These are phyloP conservation scores for Capsicum baccatum DNA, from an alignment of 257 asterid species.

Conservation along the genomic window DNA sequence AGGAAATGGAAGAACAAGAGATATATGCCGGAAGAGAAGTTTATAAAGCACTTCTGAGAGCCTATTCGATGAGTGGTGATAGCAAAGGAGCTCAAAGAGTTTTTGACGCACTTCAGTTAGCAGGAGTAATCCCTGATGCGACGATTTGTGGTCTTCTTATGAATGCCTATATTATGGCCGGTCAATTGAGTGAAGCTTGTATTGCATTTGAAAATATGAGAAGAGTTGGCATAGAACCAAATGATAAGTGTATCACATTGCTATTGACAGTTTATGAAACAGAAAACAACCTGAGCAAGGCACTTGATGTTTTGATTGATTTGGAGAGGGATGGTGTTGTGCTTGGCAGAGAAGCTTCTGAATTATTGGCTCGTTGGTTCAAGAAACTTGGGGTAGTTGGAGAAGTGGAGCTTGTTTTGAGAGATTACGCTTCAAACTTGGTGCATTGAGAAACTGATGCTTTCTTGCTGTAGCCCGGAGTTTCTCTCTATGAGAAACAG, in stretches of 20 bases:
- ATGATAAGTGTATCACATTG: conserved; percentile 79
- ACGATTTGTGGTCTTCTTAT: conserved; percentile 79
- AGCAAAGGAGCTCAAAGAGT: conserved; percentile 75
- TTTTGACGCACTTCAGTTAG: conserved; percentile 76
- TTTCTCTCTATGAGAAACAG: conserved; percentile 17
- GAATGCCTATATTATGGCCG: conserved; percentile 73
- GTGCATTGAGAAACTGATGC: conserved; percentile 27
- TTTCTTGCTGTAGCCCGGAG: background rate
- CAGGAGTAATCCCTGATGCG: conserved; percentile 73
- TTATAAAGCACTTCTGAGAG: conserved; percentile 81
- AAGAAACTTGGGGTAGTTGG: conserved; percentile 71
- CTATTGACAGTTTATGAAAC: conserved; percentile 63
- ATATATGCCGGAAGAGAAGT: conserved; percentile 81
- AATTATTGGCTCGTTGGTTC: conserved; percentile 69
- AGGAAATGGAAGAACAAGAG: conserved; percentile 75
- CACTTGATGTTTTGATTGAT: conserved; percentile 60
- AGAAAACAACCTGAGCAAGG: conserved; percentile 67
- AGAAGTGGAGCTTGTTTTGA: conserved; percentile 71
- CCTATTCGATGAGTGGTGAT: conserved; percentile 80
- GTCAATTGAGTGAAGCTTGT: conserved; percentile 63
- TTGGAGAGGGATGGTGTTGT: conserved; percentile 58
- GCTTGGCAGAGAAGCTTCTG: conserved; percentile 74
- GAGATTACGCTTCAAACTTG: conserved; percentile 48
- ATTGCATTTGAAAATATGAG: conserved; percentile 72
- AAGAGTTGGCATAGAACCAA: conserved; percentile 64